Conservation (phyloP, 2,329 filamentous ascomycete genomes). For the Calonectria leucothoes region DNA sequence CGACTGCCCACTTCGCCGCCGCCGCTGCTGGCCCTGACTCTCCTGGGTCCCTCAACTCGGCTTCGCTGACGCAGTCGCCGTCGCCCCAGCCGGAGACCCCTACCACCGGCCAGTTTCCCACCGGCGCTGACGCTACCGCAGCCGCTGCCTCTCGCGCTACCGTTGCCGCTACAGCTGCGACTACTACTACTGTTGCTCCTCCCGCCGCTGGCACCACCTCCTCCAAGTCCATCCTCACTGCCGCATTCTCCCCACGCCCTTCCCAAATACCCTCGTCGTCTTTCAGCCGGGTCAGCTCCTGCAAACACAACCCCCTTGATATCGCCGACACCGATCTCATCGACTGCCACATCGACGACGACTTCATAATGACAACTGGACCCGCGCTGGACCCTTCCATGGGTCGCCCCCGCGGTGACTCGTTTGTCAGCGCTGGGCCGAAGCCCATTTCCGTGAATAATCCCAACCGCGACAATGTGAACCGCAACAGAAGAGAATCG, state of each 20-base stretch:
- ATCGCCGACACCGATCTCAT: slow-evolving; percentile 41
- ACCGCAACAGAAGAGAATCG: slow-evolving; percentile 70
- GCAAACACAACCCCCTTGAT: slow-evolving; percentile 37
- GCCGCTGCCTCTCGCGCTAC: slow-evolving; percentile 32
- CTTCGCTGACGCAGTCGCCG: slow-evolving; percentile 50
- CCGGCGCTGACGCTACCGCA: slow-evolving; percentile 42
- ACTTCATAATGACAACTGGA: slow-evolving; percentile 68
- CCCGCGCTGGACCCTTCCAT: slow-evolving; percentile 67
- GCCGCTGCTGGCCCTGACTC: slow-evolving; percentile 46
- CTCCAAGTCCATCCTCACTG: slow-evolving; percentile 49
- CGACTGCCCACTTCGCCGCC: slow-evolving; percentile 38
- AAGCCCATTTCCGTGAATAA: slow-evolving; percentile 77
- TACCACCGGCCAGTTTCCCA: slow-evolving; percentile 42
- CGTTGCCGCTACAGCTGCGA: slow-evolving; percentile 37
- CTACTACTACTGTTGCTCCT: slow-evolving; percentile 38
- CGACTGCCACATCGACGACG: slow-evolving; percentile 43
- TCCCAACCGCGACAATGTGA: slow-evolving; percentile 69
- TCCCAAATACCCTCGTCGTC: slow-evolving; percentile 24
- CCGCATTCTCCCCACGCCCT: slow-evolving; percentile 31
- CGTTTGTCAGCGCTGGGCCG: slow-evolving; percentile 73
- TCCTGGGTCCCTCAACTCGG: slow-evolving; percentile 49
- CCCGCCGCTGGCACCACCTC: slow-evolving; percentile 37
- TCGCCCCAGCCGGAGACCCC: slow-evolving; percentile 51
- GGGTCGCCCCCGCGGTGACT: slow-evolving; percentile 71
- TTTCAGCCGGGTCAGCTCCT: not conserved